Percentiles rank a stretch among this genome's conserved stretches.
These are phyloP conservation scores for Scutellaria galericulata DNA, from an alignment of 257 asterid species.

Conservation along the genomic window DNA sequence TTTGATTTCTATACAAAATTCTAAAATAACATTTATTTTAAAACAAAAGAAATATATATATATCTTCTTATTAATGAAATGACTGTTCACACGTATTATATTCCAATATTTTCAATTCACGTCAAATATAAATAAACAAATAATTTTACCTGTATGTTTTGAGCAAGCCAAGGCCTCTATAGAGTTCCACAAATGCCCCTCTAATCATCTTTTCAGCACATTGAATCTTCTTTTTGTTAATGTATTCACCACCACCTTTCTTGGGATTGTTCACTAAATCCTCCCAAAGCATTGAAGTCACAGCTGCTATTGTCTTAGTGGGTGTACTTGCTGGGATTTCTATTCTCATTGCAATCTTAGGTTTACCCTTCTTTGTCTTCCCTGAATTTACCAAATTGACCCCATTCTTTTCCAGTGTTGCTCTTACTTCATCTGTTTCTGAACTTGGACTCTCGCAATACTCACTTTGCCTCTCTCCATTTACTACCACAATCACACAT, in stretches of 20 bases:
- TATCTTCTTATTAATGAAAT: too few species aligned
- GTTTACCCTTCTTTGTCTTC: constrained; percentile 58
- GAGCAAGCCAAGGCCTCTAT: constrained; percentile 81
- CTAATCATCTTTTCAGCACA: constrained; percentile 93
- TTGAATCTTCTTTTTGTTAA: constrained; percentile 73
- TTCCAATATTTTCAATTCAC: too few species aligned
- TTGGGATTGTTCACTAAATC: constrained; percentile 71
- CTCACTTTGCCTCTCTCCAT: constrained; percentile 52
- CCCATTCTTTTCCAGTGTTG: constrained; percentile 73
- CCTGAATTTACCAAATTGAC: constrained; percentile 61
- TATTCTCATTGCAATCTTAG: constrained; percentile 65
- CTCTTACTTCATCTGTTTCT: constrained; percentile 62
- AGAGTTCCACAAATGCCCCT: constrained; percentile 88
- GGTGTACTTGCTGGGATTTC: constrained; percentile 96
- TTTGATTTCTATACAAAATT: too few species aligned
- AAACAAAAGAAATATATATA: too few species aligned
- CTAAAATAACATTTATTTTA: too few species aligned
- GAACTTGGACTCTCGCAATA: constrained; percentile 41
- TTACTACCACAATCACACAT: too few species aligned
- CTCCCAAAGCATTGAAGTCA: constrained; percentile 87
- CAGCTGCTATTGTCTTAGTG: constrained; percentile 69
- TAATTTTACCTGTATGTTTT: constrained; percentile 70
- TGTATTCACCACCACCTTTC: constrained; percentile 69
- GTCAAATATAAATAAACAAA: neutral
- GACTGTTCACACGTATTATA: too few species aligned